Percentiles rank a stretch among this genome's conserved stretches.
Evolutionary conservation across 768 basidiomycete species (phyloP).

Genomic region (Holtermannia corniformis): DNA sequence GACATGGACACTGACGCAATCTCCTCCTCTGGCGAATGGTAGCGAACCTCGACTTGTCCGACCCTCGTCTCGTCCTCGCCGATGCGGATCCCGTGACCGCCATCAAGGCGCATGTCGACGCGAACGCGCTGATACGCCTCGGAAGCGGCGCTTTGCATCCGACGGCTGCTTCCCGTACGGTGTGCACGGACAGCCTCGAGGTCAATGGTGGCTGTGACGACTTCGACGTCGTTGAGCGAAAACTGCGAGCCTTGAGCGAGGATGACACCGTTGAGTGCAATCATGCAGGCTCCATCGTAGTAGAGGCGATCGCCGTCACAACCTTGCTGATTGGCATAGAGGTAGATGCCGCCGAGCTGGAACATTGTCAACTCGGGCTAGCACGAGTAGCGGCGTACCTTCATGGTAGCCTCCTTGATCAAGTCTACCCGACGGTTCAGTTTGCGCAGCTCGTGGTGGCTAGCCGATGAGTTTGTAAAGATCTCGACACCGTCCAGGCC

Average conservation of each 20-base stretch:
- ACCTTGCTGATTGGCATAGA: conserved; percentile 98
- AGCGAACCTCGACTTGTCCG: conserved; percentile 49
- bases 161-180: conserved; percentile 65
- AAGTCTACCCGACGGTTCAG: conserved; percentile 81
- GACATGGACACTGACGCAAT: conserved; percentile 87
- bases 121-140: conserved; percentile 73
- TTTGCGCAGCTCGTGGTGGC: conserved; percentile 97
- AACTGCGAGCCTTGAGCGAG: conserved; percentile 96
- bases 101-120: conserved; percentile 67
- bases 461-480: conserved; percentile 96
- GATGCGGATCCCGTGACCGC: conserved; percentile 55
- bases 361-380: background rate
- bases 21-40: conserved; percentile 87
- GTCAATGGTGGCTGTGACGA: conserved; percentile 89
- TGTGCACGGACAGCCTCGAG: conserved; percentile 94
- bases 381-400: conserved; percentile 47
- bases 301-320: conserved; percentile 97
- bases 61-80: conserved; percentile 49
- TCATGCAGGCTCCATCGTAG: conserved; percentile 95
- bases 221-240: conserved; percentile 90
- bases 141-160: conserved; percentile 74
- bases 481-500: conserved; percentile 98
- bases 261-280: conserved; percentile 84
- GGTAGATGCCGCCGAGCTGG: conserved; percentile 89
- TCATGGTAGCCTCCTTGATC: conserved; percentile 92